Evolutionary conservation across 2,329 filamentous ascomycete genomes (phyloP).

Genomic region (Ophiocordyceps sinensis): DNA sequence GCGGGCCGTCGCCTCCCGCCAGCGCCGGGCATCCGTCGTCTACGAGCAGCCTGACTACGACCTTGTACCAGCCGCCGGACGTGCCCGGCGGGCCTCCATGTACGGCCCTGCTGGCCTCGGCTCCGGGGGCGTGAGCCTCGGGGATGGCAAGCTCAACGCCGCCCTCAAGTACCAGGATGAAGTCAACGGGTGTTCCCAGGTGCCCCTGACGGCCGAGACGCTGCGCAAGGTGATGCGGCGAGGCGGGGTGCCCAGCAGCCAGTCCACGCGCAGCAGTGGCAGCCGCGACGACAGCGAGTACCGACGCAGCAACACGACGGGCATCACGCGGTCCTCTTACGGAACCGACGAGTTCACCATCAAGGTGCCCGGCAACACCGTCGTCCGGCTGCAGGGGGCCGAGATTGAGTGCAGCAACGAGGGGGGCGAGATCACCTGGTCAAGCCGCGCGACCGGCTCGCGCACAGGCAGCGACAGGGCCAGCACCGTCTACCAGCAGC

Average conservation of each 20-base stretch:
- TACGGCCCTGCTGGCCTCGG: conserved; percentile 21
- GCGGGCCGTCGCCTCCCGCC: conserved; percentile 16
- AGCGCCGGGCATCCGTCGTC: conserved; percentile 18
- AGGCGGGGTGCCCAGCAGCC: conserved; percentile 34
- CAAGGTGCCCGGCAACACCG: conserved; percentile 40
- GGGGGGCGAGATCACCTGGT: conserved; percentile 46
- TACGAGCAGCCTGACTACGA: conserved; percentile 25
- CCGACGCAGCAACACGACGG: conserved; percentile 45
- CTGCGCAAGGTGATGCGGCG: conserved; percentile 34
- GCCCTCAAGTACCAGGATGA: conserved; percentile 37
- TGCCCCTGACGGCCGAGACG: conserved; percentile 40
- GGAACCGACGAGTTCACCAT: conserved; percentile 46
- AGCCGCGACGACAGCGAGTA: conserved; percentile 52
- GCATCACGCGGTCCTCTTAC: conserved; percentile 38
- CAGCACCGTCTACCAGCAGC: conserved; percentile 29
- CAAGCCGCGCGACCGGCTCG: conserved; percentile 15
- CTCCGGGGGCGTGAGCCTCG: conserved; percentile 18
- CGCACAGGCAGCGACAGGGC: conserved; percentile 36
- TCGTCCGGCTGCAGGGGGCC: conserved; percentile 39
- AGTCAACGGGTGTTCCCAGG: conserved; percentile 26
- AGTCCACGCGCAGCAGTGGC: conserved; percentile 41
- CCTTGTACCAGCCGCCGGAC: conserved; percentile 22
- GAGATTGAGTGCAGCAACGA: conserved; percentile 44
- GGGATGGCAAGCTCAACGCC: conserved; percentile 23
- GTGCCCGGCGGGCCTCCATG: conserved; percentile 24